Conservation (phyloP, 179 eudicot species). For the Beta macrorhiza region DNA sequence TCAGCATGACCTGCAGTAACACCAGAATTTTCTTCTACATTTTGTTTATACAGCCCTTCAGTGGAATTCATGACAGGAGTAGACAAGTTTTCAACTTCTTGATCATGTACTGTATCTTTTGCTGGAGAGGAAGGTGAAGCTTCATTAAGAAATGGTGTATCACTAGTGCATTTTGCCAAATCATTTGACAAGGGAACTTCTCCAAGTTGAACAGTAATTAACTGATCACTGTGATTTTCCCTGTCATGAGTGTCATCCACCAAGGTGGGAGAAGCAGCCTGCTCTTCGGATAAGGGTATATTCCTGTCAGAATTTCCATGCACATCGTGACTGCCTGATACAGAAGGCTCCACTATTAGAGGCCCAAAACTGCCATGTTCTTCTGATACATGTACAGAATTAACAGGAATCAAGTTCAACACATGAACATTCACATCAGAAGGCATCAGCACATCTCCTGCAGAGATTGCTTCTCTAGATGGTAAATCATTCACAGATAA, state of each 20-base stretch:
- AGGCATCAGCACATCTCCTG: slow-evolving; percentile 20
- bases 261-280: slow-evolving; percentile 30
- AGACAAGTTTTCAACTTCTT: slow-evolving; percentile 32
- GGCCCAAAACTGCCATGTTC: slow-evolving; percentile 27
- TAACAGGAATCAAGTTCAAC: slow-evolving; percentile 30
- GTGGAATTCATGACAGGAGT: slow-evolving; percentile 23
- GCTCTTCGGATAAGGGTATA: slow-evolving; percentile 31
- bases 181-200: slow-evolving; percentile 28
- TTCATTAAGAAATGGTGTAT: slow-evolving; percentile 26
- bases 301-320: slow-evolving; percentile 27
- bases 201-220: slow-evolving; percentile 33
- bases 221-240: slow-evolving; percentile 26
- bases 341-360: slow-evolving; percentile 28
- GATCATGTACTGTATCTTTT: slow-evolving; percentile 26
- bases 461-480: slow-evolving; percentile 16
- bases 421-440: slow-evolving; percentile 33
- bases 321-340: slow-evolving; percentile 29
- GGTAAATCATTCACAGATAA: slow-evolving; percentile 45
- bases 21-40: slow-evolving; percentile 30
- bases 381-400: slow-evolving; percentile 25
- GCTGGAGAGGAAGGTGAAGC: slow-evolving; percentile 24
- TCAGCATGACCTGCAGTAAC: slow-evolving; percentile 30
- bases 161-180: slow-evolving; percentile 31
- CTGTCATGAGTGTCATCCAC: slow-evolving; percentile 27
- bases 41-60: slow-evolving; percentile 33